These are phyloP conservation scores for Trametes maxima DNA, from an alignment of 768 basidiomycete species.

Conservation along the genomic window DNA sequence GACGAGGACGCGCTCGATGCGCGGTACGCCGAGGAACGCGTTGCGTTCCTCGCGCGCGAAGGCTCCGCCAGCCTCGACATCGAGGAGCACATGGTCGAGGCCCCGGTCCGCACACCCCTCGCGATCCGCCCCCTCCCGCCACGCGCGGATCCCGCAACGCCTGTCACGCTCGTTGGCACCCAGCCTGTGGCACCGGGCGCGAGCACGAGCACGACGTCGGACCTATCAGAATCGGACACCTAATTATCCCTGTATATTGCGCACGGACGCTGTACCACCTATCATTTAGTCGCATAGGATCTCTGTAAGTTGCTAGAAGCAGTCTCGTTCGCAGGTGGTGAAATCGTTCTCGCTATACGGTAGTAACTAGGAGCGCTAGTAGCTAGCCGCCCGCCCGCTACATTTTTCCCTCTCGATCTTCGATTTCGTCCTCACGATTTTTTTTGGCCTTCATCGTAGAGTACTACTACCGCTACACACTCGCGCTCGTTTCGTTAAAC, in stretches of 20 bases:
- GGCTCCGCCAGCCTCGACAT: constrained; percentile 27
- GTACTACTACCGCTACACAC: constrained; percentile 6
- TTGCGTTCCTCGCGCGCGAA: constrained; percentile 51
- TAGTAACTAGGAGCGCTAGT: neutral
- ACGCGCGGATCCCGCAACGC: constrained; percentile 5
- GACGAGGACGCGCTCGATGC: constrained; percentile 42
- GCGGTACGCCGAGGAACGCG: constrained; percentile 49
- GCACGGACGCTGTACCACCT: constrained; percentile 13
- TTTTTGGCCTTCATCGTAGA: neutral
- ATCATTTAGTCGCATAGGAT: neutral
- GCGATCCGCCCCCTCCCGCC: constrained; percentile 19
- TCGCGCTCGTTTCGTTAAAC: neutral
- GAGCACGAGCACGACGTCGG: neutral
- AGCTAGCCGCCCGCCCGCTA: neutral
- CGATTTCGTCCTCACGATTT: neutral
- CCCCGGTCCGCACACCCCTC: constrained; percentile 4
- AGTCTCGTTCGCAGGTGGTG: neutral
- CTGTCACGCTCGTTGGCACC: neutral
- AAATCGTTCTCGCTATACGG: neutral
- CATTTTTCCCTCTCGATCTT: neutral
- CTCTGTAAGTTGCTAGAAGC: constrained; percentile 9
- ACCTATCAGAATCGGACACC: constrained; percentile 10
- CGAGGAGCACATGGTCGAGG: constrained; percentile 27
- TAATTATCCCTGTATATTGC: constrained; percentile 7
- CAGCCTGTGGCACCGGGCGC: neutral